Conservation (phyloP, 2,329 filamentous ascomycete genomes). For the Chaetomiaceae sp. region DNA sequence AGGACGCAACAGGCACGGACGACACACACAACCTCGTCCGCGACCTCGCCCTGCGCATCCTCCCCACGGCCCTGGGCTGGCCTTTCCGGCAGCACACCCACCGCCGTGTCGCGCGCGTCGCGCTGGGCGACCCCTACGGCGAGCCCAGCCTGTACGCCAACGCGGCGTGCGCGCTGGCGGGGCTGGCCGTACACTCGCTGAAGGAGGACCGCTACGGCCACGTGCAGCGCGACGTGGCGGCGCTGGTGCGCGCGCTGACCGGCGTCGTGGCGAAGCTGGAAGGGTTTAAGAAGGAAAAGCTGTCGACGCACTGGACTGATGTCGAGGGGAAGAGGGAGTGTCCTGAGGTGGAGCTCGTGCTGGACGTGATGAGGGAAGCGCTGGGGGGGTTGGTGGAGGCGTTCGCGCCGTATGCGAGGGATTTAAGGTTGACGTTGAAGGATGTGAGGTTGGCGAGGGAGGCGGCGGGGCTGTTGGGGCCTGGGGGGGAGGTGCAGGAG, state of each 20-base stretch:
- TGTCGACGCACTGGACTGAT: constrained; percentile 75
- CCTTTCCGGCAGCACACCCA: constrained; percentile 66
- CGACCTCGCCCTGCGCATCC: constrained; percentile 39
- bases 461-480: constrained; percentile 38
- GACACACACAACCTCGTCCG: constrained; percentile 44
- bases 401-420: constrained; percentile 68
- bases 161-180: constrained; percentile 62
- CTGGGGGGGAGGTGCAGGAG: constrained; percentile 7
- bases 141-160: constrained; percentile 63
- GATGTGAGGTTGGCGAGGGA: constrained; percentile 72
- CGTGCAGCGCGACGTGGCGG: constrained; percentile 74
- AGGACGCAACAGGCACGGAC: constrained; percentile 45
- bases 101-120: constrained; percentile 56
- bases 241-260: constrained; percentile 68
- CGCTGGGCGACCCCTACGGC: constrained; percentile 69
- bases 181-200: constrained; percentile 66
- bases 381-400: constrained; percentile 59
- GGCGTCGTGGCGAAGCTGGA: constrained; percentile 63
- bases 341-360: constrained; percentile 64
- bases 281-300: constrained; percentile 50
- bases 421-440: constrained; percentile 61
- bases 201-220: constrained; percentile 78
- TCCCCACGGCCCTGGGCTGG: constrained; percentile 52
- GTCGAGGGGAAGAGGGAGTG: constrained; percentile 49
- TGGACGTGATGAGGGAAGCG: constrained; percentile 57